These are phyloP conservation scores for Gentiana macrophylla DNA, from an alignment of 257 asterid species.

Conservation along the genomic window DNA sequence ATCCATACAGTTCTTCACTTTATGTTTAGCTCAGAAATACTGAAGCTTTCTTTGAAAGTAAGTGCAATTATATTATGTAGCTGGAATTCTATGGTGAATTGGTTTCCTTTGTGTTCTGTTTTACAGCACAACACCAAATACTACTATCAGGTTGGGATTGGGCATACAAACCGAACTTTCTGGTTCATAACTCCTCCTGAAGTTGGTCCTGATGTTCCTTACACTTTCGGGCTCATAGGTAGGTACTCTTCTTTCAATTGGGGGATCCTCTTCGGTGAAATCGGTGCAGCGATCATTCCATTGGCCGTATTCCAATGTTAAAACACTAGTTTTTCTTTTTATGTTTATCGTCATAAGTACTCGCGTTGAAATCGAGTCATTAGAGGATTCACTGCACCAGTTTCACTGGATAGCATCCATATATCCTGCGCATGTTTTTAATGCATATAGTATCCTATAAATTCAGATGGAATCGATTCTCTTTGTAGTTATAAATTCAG, in stretches of 20 bases:
- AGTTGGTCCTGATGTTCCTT: constrained; percentile 80
- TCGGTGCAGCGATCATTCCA: too few species aligned
- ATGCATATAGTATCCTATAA: too few species aligned
- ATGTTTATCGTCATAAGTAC: too few species aligned
- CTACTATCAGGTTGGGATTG: constrained; percentile 60
- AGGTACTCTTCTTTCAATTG: constrained; percentile 26
- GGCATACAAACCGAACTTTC: constrained; percentile 43
- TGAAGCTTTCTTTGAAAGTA: too few species aligned
- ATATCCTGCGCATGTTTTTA: too few species aligned
- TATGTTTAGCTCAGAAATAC: not conserved
- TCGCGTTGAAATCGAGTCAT: too few species aligned
- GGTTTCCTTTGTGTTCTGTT: not conserved
- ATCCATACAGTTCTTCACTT: not conserved
- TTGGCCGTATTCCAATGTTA: too few species aligned
- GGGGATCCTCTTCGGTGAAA: not conserved
- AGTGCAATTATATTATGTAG: not conserved
- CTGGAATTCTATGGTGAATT: not conserved
- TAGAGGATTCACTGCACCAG: too few species aligned
- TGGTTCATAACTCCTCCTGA: constrained; percentile 77
- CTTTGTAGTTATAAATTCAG: too few species aligned
- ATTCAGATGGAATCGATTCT: too few species aligned
- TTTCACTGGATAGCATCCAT: too few species aligned
- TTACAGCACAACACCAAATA: constrained; percentile 67
- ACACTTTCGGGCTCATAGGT: constrained; percentile 88
- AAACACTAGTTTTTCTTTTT: too few species aligned